A percentile compares a stretch with the other conserved stretches of the same genome.
Conservation (phyloP, 352 stramenopile species). For the Pythium dissotocum region DNA sequence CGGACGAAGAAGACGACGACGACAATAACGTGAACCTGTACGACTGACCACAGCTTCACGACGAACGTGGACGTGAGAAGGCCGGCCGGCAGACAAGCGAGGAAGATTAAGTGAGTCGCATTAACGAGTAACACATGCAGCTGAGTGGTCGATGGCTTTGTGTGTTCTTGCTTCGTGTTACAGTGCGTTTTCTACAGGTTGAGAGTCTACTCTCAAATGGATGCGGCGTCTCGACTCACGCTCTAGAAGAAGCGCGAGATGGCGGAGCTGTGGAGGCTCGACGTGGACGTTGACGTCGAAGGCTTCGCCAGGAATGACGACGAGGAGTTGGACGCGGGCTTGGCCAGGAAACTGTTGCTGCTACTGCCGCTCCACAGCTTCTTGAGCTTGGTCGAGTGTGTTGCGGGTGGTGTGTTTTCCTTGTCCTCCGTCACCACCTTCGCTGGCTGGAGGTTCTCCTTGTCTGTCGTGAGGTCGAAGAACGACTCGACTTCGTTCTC, state of each 20-base stretch:
- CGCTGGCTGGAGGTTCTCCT: slow-evolving; percentile 26
- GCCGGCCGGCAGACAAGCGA: neutral
- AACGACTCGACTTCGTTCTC: slow-evolving; percentile 45
- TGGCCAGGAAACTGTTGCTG: slow-evolving; percentile 4
- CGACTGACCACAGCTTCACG: slow-evolving; percentile 8
- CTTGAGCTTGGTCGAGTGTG: slow-evolving; percentile 25
- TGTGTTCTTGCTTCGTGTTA: neutral
- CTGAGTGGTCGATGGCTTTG: neutral
- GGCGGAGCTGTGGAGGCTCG: slow-evolving; percentile 4
- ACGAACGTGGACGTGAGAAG: neutral
- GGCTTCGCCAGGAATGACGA: slow-evolving; percentile 12
- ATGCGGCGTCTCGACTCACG: neutral
- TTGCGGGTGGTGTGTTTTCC: slow-evolving; percentile 15
- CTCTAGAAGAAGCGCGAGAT: slow-evolving; percentile 34
- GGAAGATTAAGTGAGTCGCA: neutral
- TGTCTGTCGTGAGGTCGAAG: slow-evolving; percentile 27
- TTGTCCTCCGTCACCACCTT: slow-evolving; percentile 12
- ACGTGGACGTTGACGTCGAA: slow-evolving; percentile 10
- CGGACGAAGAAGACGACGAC: slow-evolving; percentile 73
- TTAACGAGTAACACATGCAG: neutral
- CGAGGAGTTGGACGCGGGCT: neutral
- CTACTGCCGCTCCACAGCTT: slow-evolving; percentile 29
- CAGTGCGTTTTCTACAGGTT: slow-evolving; percentile 9
- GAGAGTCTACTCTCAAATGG: neutral
- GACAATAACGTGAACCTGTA: slow-evolving; percentile 48